Evolutionary conservation across 192 early-diverging fungal genomes (phyloP), one percentile per base, ranked within the genome.

Genomic region (Gryganskiella cystojenkinii): DNA sequence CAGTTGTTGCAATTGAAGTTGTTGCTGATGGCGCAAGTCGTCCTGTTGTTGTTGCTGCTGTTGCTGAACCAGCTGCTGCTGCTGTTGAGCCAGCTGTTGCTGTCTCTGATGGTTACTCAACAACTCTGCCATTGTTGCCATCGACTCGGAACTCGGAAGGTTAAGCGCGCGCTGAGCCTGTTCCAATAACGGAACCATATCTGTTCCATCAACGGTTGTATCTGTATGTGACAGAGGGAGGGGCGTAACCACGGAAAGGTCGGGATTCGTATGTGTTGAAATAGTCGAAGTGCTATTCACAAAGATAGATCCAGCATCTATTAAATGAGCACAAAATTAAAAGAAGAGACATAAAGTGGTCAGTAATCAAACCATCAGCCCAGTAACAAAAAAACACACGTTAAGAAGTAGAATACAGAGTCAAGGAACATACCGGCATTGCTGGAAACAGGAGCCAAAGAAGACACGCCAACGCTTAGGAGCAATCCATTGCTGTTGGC

Each of bases 71-170:
- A 22, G 52, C 28, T 15, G 6, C 30, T 54, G 52, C 7, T 30
- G 28, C 52, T 9, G 25, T 17, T 54, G 52, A 11, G 6, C 8
- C 28, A 22, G 52, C 28, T 15, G 6, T 17, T 54, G 52, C 17
- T 54, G 52, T 24, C 30, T 11, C 52, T 73, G 50, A 17, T 74
- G 70, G 33, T 24, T 66, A 3, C 19, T 57, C 11, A 66, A n/a
- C 3, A 67, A 33, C 20, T 67, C 59, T 28, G 59, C 64, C 71
- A 75, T 75, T 14, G 64, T 61, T 22, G 64, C 42, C 3, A n/a
- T n/a, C n/a, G 65, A 51, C 4, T 40, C 59, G 43, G 51, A 43
- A 1, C 55, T 44, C 27, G 70, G 62, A 31, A 72, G 33, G 24
- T 34, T 54, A n/a, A 73, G 24, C 15, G 63, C 47, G 6, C 61